These are phyloP conservation scores for Euphorbia peplus DNA, from an alignment of 345 rosid genomes.

Conservation along the genomic window DNA sequence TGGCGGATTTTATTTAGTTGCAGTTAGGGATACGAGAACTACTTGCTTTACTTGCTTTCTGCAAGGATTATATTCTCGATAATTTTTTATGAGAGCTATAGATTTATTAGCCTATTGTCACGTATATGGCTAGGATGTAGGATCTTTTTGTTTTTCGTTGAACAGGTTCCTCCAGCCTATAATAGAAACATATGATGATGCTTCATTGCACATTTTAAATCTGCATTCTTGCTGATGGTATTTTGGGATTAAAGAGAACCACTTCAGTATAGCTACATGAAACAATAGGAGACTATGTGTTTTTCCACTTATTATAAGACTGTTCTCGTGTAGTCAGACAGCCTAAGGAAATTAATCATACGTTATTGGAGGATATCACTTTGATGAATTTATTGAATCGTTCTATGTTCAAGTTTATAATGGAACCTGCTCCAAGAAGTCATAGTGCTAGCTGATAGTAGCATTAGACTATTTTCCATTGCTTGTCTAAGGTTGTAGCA, in stretches of 20 bases:
- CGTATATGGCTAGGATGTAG: not conserved
- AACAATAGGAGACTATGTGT: not conserved
- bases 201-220: not conserved
- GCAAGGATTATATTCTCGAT: not conserved
- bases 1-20: conserved; percentile 8
- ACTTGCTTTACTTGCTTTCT: not conserved
- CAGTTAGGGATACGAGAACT: not conserved
- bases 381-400: not conserved
- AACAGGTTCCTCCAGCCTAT: not conserved
- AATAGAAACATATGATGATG: not conserved
- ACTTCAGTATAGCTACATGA: not conserved
- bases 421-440: not conserved
- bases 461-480: not conserved
- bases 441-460: not conserved
- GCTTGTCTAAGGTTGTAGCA: not conserved
- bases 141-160: not conserved
- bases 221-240: not conserved
- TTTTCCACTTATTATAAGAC: not conserved
- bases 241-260: not conserved
- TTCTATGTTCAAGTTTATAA: not conserved
- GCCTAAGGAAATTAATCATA: not conserved
- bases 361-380: not conserved
- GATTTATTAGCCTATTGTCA: not conserved
- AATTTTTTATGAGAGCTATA: not conserved
- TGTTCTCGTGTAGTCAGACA: not conserved